These are phyloP conservation scores for Leccinum pachyderme DNA, from an alignment of 1,284 basidiomycete genomes.

Conservation along the genomic window DNA sequence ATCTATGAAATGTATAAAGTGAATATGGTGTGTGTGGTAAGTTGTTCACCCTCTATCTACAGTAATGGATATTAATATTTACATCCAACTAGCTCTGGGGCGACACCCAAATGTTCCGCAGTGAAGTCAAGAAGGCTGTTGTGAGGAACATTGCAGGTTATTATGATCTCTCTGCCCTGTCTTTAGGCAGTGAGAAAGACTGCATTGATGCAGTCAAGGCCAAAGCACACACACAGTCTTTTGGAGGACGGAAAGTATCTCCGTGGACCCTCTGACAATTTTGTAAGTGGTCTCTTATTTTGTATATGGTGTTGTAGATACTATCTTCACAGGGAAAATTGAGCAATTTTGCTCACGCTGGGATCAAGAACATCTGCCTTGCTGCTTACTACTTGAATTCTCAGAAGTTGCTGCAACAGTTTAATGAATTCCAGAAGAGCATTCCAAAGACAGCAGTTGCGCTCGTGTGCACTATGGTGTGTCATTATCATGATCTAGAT, in stretches of 20 bases:
- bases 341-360: not conserved
- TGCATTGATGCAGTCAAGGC: not conserved
- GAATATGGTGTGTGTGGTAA: not conserved
- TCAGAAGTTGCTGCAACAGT: not conserved
- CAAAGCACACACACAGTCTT: not conserved
- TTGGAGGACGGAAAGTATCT: not conserved
- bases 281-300: not conserved
- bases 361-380: not conserved
- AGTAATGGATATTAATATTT: not conserved
- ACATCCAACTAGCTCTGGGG: not conserved
- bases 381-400: not conserved
- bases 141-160: not conserved
- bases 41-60: not conserved
- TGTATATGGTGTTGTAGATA: not conserved
- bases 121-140: not conserved
- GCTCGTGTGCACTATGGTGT: not conserved
- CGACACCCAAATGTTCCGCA: not conserved
- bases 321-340: not conserved
- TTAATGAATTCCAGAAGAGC: not conserved
- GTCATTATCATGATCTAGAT: not conserved
- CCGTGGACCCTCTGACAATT: not conserved
- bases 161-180: not conserved
- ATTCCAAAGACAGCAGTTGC: not conserved
- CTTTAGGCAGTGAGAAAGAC: not conserved
- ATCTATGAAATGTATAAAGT: not conserved